Conservation (phyloP, 192 early-diverging fungal species). For the Piromyces finnis region DNA sequence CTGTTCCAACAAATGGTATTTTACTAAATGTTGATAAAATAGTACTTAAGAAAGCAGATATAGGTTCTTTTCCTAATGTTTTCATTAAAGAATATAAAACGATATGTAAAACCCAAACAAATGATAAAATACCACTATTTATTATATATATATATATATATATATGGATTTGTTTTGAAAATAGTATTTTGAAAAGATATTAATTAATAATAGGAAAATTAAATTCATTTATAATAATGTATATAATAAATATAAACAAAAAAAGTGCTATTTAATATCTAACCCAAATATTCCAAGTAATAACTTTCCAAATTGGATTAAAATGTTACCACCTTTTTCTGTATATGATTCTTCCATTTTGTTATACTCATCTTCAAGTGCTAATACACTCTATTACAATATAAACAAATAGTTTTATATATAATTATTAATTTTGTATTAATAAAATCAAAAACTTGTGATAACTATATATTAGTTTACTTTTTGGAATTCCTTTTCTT, state of each 20-base stretch:
- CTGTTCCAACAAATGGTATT: slow-evolving; percentile 36
- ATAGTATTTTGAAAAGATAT: no score
- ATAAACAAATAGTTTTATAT: no score
- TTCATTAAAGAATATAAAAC: slow-evolving; percentile 24
- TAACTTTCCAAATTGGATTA: slow-evolving; percentile 21
- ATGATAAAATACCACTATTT: slow-evolving; percentile 19
- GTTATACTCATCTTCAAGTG: slow-evolving; percentile 36
- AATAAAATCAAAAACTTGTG: no score
- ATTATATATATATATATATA: no score
- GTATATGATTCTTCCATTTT: slow-evolving; percentile 27
- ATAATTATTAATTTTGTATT: no score
- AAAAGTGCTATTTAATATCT: neutral
- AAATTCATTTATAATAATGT: no score
- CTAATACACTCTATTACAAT: slow-evolving; percentile 23
- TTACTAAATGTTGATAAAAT: slow-evolving; percentile 17
- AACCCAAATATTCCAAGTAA: slow-evolving; percentile 24
- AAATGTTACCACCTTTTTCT: slow-evolving; percentile 27
- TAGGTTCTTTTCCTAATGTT: slow-evolving; percentile 10
- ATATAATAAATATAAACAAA: neutral
- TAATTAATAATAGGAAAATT: no score
- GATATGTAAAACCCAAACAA: slow-evolving; percentile 40
- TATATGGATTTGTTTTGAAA: no score
- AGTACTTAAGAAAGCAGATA: slow-evolving; percentile 27
- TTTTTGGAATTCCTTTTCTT: slow-evolving; percentile 35
- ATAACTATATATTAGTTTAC: no score